A percentile compares a stretch with the other conserved stretches of the same genome.
Evolutionary conservation across 345 rosid genomes (phyloP).

Genomic region (Acer negundo): DNA sequence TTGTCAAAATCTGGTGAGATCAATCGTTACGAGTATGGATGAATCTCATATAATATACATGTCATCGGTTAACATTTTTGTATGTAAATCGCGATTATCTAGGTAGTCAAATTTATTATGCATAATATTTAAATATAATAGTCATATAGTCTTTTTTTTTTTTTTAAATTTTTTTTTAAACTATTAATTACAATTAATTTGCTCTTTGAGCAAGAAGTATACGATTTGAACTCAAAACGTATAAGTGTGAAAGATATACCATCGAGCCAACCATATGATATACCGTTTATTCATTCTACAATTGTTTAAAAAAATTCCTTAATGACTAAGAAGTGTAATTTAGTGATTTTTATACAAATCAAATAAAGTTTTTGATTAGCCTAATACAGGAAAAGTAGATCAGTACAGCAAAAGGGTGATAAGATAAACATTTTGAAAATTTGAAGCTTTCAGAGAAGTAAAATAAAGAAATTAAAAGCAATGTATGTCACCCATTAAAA

Average conservation of each 20-base stretch:
- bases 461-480: constrained; percentile 31
- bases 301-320: constrained; percentile 34
- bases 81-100: too few species aligned
- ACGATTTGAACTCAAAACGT: too few species aligned
- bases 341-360: background rate
- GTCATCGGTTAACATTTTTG: too few species aligned
- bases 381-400: constrained; percentile 18
- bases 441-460: constrained; percentile 22
- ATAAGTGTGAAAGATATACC: too few species aligned
- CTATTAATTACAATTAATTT: too few species aligned
- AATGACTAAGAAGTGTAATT: constrained; percentile 40
- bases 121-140: too few species aligned
- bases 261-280: too few species aligned
- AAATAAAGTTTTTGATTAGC: constrained; percentile 18
- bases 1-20: too few species aligned
- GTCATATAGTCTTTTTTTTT: background rate
- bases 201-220: too few species aligned
- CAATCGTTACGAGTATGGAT: too few species aligned
- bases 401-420: constrained; percentile 22
- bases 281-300: background rate
- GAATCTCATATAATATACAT: too few species aligned
- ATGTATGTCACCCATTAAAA: constrained; percentile 24
- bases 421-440: constrained; percentile 33
- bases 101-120: background rate
- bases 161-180: too few species aligned